phyloP scores from a whole-genome alignment of 2,329 filamentous ascomycete species.

The Hymenoscyphus linearis region DNA sequence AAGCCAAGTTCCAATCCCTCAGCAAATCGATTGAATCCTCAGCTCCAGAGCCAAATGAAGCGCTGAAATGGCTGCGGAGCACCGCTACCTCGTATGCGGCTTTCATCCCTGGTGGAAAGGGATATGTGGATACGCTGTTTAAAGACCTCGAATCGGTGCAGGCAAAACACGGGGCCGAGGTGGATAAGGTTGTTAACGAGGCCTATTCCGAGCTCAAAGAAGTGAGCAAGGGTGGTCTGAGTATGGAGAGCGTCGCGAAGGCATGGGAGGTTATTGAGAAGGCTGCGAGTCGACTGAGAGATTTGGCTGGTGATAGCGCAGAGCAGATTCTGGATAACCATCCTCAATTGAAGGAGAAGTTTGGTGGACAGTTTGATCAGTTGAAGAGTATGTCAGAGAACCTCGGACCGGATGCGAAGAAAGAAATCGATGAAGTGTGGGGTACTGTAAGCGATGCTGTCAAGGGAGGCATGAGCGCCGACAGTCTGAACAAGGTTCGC shows the following conservation, averaged over 20 bases:
- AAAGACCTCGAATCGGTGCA: constrained; percentile 64
- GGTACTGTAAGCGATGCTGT: constrained; percentile 59
- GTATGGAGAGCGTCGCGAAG: constrained; percentile 55
- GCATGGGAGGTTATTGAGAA: constrained; percentile 60
- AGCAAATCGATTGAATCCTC: constrained; percentile 20
- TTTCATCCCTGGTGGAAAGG: constrained; percentile 65
- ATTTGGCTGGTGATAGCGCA: constrained; percentile 57
- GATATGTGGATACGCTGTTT: constrained; percentile 65
- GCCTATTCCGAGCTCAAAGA: constrained; percentile 63
- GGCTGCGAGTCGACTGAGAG: constrained; percentile 52
- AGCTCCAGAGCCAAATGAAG: constrained; percentile 62
- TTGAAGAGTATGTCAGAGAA: constrained; percentile 64
- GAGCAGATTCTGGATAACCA: constrained; percentile 67
- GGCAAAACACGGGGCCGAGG: constrained; percentile 62
- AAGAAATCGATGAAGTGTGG: constrained; percentile 69
- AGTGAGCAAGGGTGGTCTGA: constrained; percentile 54
- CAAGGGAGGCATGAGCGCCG: constrained; percentile 52
- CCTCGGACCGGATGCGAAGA: constrained; percentile 71
- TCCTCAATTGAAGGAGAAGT: constrained; percentile 65
- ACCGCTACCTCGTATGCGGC: constrained; percentile 63
- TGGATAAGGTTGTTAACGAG: constrained; percentile 61
- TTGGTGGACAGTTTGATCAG: constrained; percentile 63
- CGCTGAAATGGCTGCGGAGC: constrained; percentile 58
- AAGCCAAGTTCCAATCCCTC: constrained; percentile 54
- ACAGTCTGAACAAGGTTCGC: constrained; percentile 47